Evolutionary conservation across 768 basidiomycete genomes (phyloP).

Genomic region (Leucosporidium yakuticum): DNA sequence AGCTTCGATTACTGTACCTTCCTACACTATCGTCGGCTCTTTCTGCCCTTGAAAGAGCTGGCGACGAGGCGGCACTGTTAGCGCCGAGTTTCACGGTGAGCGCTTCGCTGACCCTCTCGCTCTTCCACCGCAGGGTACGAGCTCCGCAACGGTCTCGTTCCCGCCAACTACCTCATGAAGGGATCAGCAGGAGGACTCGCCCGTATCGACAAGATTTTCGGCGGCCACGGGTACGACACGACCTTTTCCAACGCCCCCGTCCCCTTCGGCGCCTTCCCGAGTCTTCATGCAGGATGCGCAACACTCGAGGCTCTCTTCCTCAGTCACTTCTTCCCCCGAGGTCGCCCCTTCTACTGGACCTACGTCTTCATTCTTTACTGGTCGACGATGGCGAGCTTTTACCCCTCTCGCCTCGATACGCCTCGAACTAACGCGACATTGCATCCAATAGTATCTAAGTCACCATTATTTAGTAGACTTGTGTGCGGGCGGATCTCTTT

Average conservation of each 20-base stretch:
- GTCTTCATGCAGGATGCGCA: slow-evolving; percentile 80
- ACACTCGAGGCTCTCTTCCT: slow-evolving; percentile 90
- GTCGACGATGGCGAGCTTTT: slow-evolving; percentile 70
- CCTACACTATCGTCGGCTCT: no score
- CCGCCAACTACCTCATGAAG: slow-evolving; percentile 83
- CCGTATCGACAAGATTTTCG: slow-evolving; percentile 84
- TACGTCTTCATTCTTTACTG: slow-evolving; percentile 87
- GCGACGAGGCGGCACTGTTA: no score
- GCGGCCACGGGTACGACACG: slow-evolving; percentile 64
- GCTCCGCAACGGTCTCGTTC: slow-evolving; percentile 89
- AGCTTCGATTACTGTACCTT: not conserved
- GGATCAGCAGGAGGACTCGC: slow-evolving; percentile 90
- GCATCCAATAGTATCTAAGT: slow-evolving; percentile 63
- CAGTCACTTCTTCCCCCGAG: slow-evolving; percentile 82
- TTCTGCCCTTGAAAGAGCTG: no score
- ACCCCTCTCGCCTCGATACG: not conserved
- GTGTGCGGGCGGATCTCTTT: slow-evolving; percentile 84
- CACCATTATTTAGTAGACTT: slow-evolving; percentile 99
- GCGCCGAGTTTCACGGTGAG: not conserved
- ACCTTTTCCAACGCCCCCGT: slow-evolving; percentile 82
- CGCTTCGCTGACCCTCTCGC: not conserved
- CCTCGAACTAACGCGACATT: not conserved
- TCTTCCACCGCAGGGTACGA: slow-evolving; percentile 65
- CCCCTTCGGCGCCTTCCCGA: slow-evolving; percentile 95
- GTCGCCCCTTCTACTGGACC: slow-evolving; percentile 51